Base-by-base conservation (phyloP, 2,329 filamentous ascomycete species). In the Paraconiothyrium sp. region DNA sequence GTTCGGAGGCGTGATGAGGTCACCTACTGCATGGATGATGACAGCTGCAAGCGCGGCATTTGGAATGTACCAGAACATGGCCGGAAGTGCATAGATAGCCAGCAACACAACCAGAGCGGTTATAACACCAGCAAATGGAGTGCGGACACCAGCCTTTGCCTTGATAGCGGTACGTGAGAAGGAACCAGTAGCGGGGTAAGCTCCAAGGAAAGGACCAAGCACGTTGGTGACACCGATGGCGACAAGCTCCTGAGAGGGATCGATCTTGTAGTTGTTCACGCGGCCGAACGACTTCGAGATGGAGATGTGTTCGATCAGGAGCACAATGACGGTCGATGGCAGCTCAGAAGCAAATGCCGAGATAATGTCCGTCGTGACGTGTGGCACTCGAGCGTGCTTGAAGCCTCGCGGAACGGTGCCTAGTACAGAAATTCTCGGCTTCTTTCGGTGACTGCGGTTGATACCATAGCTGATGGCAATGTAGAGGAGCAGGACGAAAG, bases 111-210 rank as follows among this genome's bases (percentile, higher is more conserved):
- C 86, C 10, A 91, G 50, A 0, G 92, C 94, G 6, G 94, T 97
- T 64, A 98, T 92, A 46, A 97, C 86, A 80, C 95, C 94, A 14
- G 93, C 93, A 59, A 97, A 89, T 2, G 94, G 94, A 0, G 94
- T 97, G 22, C 93, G 89, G 3, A 97, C 94, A 73, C 95, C 95
- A 58, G 95, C 94, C 80, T 98, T 98, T 6, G 94, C 96, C 80
- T 97, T 97, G 81, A 99, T 97, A 55, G 95, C 94, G 30, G 95
- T 98, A 64, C 95, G 89, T 34, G 92, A 97, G 84, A 99, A 99
- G 4, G 94, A 98, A 2, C 95, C 95, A 2, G 94, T 99, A 0
- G 93, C 92, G 14, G 94, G 92, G 74, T 97, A 99, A 2, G 86
- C 95, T 54, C 94, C 95, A 2, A 98, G 64, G 81, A 98, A 97